Evolutionary conservation across 169 alveolate species (phyloP).

Genomic region (Cyclospora cayetanensis): DNA sequence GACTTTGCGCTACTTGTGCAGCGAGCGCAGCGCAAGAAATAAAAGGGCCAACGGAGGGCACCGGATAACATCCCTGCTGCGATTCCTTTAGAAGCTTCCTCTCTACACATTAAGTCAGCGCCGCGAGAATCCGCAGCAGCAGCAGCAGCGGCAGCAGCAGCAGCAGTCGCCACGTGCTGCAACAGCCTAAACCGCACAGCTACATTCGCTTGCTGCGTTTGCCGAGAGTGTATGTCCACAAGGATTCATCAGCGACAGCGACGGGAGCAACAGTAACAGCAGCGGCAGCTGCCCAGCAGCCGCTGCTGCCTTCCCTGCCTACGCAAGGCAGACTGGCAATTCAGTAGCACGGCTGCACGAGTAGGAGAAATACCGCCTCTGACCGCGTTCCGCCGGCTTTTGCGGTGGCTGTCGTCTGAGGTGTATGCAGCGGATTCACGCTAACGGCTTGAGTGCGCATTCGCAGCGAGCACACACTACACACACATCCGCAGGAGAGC

Average conservation of each 20-base stretch:
- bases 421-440: no score
- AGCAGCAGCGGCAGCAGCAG: slow-evolving; percentile 29
- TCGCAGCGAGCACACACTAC: no score
- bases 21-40: not conserved
- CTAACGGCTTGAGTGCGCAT: no score
- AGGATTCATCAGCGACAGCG: not conserved
- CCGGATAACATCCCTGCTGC: not conserved
- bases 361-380: not conserved
- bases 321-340: not conserved
- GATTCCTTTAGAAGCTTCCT: not conserved
- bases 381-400: not conserved
- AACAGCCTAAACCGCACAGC: not conserved
- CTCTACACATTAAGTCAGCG: no score
- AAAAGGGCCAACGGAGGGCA: not conserved
- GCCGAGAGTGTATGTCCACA: not conserved
- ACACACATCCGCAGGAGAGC: no score
- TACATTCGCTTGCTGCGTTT: not conserved
- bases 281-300: not conserved
- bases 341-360: not conserved
- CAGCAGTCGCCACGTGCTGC: slow-evolving; percentile 4
- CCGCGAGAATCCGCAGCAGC: not conserved
- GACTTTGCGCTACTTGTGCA: not conserved
- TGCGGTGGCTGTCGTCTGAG: slow-evolving; percentile 37
- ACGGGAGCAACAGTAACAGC: slow-evolving; percentile 43
- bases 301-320: not conserved